Conservation (phyloP, 2,329 filamentous ascomycete species). For the Trichoderma brevicompactum region DNA sequence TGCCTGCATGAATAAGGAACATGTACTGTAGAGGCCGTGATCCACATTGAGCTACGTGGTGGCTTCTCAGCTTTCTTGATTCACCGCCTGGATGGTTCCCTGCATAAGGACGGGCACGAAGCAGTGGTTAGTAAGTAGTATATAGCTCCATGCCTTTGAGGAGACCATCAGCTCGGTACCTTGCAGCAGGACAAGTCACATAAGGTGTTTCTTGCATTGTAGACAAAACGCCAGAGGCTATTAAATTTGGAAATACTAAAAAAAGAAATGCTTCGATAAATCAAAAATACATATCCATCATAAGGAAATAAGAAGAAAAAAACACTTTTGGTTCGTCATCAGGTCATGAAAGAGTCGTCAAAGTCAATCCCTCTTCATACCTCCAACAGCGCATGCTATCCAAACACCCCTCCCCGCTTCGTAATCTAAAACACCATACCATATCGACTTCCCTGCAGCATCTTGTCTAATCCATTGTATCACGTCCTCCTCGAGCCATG, state of each 20-base stretch:
- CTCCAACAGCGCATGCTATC: conserved; percentile 22
- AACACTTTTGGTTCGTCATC: conserved; percentile 13
- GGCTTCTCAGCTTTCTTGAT: conserved; percentile 19
- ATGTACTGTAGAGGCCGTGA: not conserved
- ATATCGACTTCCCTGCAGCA: conserved; percentile 18
- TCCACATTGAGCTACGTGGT: conserved; percentile 26
- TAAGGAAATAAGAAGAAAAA: not conserved
- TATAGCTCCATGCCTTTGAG: not conserved
- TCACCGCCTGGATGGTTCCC: conserved; percentile 18
- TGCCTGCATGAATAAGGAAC: not conserved
- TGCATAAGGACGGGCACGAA: not conserved
- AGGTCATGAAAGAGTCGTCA: conserved; percentile 18
- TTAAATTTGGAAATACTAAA: not conserved
- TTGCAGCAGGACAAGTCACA: not conserved
- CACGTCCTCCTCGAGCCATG: conserved; percentile 24
- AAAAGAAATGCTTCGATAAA: not conserved
- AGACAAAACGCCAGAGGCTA: not conserved
- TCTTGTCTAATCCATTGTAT: conserved; percentile 17
- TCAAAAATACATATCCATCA: not conserved
- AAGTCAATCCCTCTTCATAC: conserved; percentile 18
- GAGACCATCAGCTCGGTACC: not conserved
- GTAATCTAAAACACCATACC: conserved; percentile 9
- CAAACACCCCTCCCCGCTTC: not conserved
- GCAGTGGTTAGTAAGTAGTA: not conserved
- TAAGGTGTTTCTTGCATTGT: not conserved